Conservation (phyloP, 2,329 filamentous ascomycete genomes). For the Rugonectria rugulosa region DNA sequence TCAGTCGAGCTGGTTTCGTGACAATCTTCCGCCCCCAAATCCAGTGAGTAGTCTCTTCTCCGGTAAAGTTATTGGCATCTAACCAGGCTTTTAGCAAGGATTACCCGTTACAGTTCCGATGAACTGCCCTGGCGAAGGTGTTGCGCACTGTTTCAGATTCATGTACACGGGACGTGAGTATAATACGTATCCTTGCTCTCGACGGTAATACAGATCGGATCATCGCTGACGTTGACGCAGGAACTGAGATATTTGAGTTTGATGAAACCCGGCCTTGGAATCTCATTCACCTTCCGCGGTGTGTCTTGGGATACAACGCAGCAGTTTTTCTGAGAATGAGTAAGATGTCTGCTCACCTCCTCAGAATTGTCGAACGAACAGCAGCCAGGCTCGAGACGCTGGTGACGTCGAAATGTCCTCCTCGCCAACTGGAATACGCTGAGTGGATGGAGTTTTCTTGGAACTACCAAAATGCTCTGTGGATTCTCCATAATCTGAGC, state of each 20-base stretch:
- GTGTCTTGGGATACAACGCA: slow-evolving; percentile 43
- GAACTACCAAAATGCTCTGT: slow-evolving; percentile 41
- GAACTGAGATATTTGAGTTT: slow-evolving; percentile 40
- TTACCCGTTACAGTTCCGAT: slow-evolving; percentile 37
- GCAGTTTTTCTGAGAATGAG: slow-evolving; percentile 42
- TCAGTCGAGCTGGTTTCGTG: slow-evolving; percentile 45
- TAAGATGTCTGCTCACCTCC: slow-evolving; percentile 38
- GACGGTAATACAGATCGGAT: not conserved
- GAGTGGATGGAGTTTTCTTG: slow-evolving; percentile 33
- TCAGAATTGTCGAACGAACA: slow-evolving; percentile 39
- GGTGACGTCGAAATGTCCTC: slow-evolving; percentile 24
- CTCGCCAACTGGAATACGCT: slow-evolving; percentile 25
- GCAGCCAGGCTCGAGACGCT: slow-evolving; percentile 32
- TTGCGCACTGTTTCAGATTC: slow-evolving; percentile 44
- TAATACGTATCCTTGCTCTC: not conserved
- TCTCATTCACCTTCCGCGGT: slow-evolving; percentile 42
- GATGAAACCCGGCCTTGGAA: slow-evolving; percentile 35
- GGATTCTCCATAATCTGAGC: slow-evolving; percentile 37
- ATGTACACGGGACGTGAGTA: slow-evolving; percentile 47
- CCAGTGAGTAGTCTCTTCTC: slow-evolving; percentile 29
- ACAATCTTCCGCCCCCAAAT: slow-evolving; percentile 41
- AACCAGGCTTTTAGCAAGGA: slow-evolving; percentile 36
- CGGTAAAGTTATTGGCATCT: not conserved
- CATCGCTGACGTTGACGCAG: slow-evolving; percentile 27
- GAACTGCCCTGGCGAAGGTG: slow-evolving; percentile 34